Conservation (phyloP, 768 basidiomycete genomes). For the Lentinula aciculospora region DNA sequence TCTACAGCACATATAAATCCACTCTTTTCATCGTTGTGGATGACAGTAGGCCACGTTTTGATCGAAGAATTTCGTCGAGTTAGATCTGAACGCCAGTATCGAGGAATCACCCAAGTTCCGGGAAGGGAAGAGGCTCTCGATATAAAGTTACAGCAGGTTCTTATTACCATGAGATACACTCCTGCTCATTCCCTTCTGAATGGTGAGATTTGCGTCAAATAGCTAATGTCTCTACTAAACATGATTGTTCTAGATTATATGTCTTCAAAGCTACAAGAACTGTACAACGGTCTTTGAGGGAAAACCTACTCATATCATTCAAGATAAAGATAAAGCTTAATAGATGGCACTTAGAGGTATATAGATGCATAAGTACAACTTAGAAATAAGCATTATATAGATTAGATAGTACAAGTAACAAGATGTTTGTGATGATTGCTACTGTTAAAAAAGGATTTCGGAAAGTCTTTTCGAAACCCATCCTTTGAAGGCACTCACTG, state of each 20-base stretch:
- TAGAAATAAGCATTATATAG: too few species aligned
- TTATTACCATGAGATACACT: not conserved
- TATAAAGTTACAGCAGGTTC: not conserved
- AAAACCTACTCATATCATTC: too few species aligned
- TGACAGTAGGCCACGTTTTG: not conserved
- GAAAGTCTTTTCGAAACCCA: too few species aligned
- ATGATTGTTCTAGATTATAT: not conserved
- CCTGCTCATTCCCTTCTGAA: not conserved
- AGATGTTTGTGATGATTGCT: too few species aligned
- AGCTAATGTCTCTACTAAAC: not conserved
- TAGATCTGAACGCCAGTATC: not conserved
- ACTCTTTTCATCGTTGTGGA: not conserved
- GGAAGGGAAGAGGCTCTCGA: not conserved
- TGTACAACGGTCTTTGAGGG: not conserved
- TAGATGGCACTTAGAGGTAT: too few species aligned
- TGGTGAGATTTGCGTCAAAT: not conserved
- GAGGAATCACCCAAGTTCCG: not conserved
- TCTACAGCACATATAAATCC: slow-evolving; percentile 3
- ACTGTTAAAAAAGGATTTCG: too few species aligned
- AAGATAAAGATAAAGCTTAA: too few species aligned
- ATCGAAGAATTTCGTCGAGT: not conserved
- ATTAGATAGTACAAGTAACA: too few species aligned
- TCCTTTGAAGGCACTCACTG: too few species aligned
- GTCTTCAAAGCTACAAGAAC: not conserved
- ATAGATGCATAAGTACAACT: too few species aligned